Evolutionary conservation across 2,329 filamentous ascomycete genomes (phyloP), one percentile per base, ranked within the genome.

Genomic region (Calonectria crousiana): DNA sequence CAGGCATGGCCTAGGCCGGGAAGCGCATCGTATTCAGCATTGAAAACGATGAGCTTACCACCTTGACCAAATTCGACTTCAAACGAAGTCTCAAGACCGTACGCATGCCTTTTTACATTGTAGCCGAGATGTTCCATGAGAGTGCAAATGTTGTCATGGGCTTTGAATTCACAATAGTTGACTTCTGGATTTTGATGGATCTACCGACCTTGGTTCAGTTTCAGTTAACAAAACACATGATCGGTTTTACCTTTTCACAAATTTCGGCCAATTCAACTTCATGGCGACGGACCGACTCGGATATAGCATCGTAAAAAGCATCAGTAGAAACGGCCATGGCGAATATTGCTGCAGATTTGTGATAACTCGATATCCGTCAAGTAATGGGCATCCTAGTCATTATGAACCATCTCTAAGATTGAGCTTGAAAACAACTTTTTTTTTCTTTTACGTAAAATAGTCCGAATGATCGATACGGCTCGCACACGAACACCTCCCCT

Each of bases 1-100:
- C 89, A 90, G 11, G 88, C 88, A 76, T 90, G 88, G 41, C 89
- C 89, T 16, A 90, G 84, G 1, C 84, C 86, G 1, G 88, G 87
- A 4, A 90, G 83, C 4, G 88, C 88, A 77, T 90, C 87, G 87
- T 78, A 66, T 65, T 82, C 80, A 69, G 68, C 84, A 67, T 87
- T 86, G 75, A 88, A 87, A 3, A 84, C 84, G 6, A 88, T 82
- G 1, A 84, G 79, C 14, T 83, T 83, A 0, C 85, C 85, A 1
- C 83, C 83, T 64, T 81, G 84, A 32, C 85, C 84, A 64, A 81
- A 86, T 0, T 84, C 81, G 1, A 84, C 86, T 30, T 84, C 81
- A 71, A 87, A 88, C 4, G 86, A 86, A 6, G 87, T 89, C 28
- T 84, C 82, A 67, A 88, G 83, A 10, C 82, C 84, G 74, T 86